These are phyloP conservation scores for Kockiozyma suomiensis DNA, from an alignment of 805 yeast species.

Conservation along the genomic window DNA sequence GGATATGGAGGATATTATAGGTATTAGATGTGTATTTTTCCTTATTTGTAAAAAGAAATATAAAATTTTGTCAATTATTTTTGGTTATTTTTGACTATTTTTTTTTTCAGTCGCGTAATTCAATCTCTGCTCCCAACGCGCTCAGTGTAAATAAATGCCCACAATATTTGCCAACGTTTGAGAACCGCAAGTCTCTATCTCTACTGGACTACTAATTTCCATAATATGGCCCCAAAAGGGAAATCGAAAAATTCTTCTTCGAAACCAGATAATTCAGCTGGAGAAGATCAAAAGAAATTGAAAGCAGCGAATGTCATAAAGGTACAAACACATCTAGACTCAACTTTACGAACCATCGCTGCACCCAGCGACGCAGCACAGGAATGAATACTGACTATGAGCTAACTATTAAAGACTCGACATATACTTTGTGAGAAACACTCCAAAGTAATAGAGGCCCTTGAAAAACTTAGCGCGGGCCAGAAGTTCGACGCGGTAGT, in stretches of 20 bases:
- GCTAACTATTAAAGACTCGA: constrained; percentile 17
- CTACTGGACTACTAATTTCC: background rate
- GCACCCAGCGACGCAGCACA: background rate
- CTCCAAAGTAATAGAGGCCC: constrained; percentile 31
- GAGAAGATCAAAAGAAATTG: constrained; percentile 13
- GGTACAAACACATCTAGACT: background rate
- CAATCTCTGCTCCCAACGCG: constrained; percentile 7
- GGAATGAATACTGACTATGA: background rate
- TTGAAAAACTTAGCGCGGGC: constrained; percentile 27
- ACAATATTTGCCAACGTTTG: background rate
- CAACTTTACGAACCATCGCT: background rate
- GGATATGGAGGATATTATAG: constrained; percentile 11
- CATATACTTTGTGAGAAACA: constrained; percentile 33
- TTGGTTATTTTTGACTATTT: background rate
- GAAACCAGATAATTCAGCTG: background rate
- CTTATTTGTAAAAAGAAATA: background rate
- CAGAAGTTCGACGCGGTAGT: constrained; percentile 32
- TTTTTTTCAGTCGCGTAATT: background rate
- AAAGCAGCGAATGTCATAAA: constrained; percentile 32
- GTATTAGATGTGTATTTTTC: background rate
- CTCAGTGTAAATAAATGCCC: background rate
- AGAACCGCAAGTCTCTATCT: background rate
- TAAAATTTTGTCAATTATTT: background rate
- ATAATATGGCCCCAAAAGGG: constrained; percentile 6
- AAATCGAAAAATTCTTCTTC: background rate